Evolutionary conservation across 2,329 filamentous ascomycete species (phyloP), one percentile per base, ranked within the genome.

Genomic region (Colletotrichum limetticola): DNA sequence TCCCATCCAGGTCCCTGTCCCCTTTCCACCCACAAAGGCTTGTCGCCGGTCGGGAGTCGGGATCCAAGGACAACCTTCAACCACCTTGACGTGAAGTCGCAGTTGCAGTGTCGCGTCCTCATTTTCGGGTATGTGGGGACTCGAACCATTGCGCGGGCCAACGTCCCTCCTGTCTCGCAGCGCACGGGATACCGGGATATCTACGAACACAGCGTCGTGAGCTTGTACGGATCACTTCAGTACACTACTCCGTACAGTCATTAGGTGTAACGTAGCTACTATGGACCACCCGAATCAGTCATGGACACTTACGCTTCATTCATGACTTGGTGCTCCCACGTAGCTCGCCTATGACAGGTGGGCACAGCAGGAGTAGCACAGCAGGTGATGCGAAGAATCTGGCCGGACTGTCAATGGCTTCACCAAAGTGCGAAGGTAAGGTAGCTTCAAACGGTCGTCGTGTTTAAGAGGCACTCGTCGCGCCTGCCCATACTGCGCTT

Each of bases 101-200:
- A 19, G 37, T 42, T 57, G 32, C 53, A 66, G 19, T 49, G 24
- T 55, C 22, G 52, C 52, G 52, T 49, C 64, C 55, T 67, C 28
- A 49, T 28, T 35, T 28, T 60, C 26, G 64, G 64, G 64, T 53
- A 67, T 67, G 55, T 67, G 64, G 64, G 37, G 42, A 59, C 28
- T 67, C 64, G 64, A 67, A 67, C 55, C 55, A 60, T 60, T 32
- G 42, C 55, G 57, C 22, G 35, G 55, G 53, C 64, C 52, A 60
- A 37, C 58, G 49, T 16, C 63, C 57, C 19, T 49, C 19, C 19
- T 28, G 22, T 26, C 52, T 55, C 52, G 22, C n/a, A 35, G 28
- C 56, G 16, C 32, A n/a, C 7, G 7, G 28, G 30, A 58, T 32
- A 35, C 35, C 7, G 14, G 28, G 56, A 35, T 32, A 22, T 35